Evolutionary conservation across 2,329 filamentous ascomycete genomes (phyloP), one percentile per base, ranked within the genome.

Genomic region (Zymoseptoria passerinii): DNA sequence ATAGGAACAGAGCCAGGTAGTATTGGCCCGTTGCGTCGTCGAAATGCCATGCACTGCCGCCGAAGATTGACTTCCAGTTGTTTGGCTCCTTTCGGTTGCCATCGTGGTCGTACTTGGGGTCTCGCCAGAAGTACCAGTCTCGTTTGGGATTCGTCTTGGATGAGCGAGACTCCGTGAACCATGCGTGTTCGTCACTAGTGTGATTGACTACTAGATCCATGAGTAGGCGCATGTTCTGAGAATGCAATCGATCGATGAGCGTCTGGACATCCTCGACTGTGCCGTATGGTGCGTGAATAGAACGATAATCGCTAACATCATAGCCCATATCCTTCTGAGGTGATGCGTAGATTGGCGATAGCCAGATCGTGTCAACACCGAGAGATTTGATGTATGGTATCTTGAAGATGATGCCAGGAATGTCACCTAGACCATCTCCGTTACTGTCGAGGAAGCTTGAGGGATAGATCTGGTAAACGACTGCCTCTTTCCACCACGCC

Each of bases 71-170:
- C 64, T 52, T 67, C 69, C 75, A 79, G 58, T 78, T 87, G 55
- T 82, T 87, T 1, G 84, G 84, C 1, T 83, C 81, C 19, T 79
- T 73, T 1, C 80, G 75, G 13, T 78, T 77, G 2, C 83, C 83
- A 1, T 81, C 57, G 1, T 70, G 68, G 48, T 83, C 78, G 62
- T 81, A 80, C 4, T 78, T 77, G 0, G 83, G 73, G 1, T 80
- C 77, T 77, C 79, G 77, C 85, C 85, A 89, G 65, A 87, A 83
- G 65, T 86, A 87, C 79, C 80, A 86, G 65, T 85, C 78, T n/a
- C 82, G 73, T 63, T 85, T 83, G 0, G 77, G 70, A 61, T 76
- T 80, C 13, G 74, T 68, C 58, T 76, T 79, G 3, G 76, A 79
- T 0, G 76, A 77, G 2, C 79, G 75, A 1, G 80, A 80, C 53